Evolutionary conservation across 2,329 filamentous ascomycete genomes (phyloP).

Genomic region (Eutypella sp.): DNA sequence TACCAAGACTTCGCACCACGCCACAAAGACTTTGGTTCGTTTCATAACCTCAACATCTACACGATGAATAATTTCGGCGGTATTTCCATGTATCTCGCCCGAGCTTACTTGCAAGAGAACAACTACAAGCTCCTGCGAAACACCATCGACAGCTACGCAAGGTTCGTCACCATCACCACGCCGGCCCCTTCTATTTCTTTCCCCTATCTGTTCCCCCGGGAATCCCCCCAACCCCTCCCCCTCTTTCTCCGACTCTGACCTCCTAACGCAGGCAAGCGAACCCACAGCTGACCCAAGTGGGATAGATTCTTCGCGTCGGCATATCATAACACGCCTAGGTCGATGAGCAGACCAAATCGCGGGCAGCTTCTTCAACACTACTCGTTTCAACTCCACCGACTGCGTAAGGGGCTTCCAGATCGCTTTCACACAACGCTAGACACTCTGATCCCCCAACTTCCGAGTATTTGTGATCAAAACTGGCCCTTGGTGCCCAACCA

Average conservation of each 20-base stretch:
- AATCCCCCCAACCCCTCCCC: neutral
- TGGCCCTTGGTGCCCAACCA: slow-evolving; percentile 13
- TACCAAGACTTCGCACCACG: slow-evolving; percentile 9
- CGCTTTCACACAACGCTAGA: slow-evolving; percentile 10
- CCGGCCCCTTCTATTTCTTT: too few relatives aligned
- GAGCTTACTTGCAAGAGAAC: slow-evolving; percentile 5
- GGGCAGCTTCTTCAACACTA: slow-evolving; percentile 6
- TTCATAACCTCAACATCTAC: slow-evolving; percentile 8
- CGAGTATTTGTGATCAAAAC: slow-evolving; percentile 6
- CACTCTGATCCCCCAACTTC: slow-evolving; percentile 6
- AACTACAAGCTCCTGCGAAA: slow-evolving; percentile 8
- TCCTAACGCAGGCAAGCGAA: neutral
- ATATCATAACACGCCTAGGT: slow-evolving; percentile 8
- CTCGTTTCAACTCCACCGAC: slow-evolving; percentile 4
- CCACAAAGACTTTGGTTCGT: slow-evolving; percentile 4
- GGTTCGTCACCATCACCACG: slow-evolving; percentile 2
- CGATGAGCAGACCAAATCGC: slow-evolving; percentile 6
- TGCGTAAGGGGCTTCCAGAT: slow-evolving; percentile 6
- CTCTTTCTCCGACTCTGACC: neutral
- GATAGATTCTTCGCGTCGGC: slow-evolving; percentile 13
- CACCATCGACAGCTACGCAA: slow-evolving; percentile 8
- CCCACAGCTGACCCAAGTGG: slow-evolving; percentile 2
- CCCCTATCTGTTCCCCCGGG: too few relatives aligned
- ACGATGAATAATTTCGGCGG: slow-evolving; percentile 10
- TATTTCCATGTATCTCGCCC: slow-evolving; percentile 10